Evolutionary conservation across 2,329 filamentous ascomycete species (phyloP), one percentile per base, ranked within the genome.

Genomic region (Rutstroemia sp.): DNA sequence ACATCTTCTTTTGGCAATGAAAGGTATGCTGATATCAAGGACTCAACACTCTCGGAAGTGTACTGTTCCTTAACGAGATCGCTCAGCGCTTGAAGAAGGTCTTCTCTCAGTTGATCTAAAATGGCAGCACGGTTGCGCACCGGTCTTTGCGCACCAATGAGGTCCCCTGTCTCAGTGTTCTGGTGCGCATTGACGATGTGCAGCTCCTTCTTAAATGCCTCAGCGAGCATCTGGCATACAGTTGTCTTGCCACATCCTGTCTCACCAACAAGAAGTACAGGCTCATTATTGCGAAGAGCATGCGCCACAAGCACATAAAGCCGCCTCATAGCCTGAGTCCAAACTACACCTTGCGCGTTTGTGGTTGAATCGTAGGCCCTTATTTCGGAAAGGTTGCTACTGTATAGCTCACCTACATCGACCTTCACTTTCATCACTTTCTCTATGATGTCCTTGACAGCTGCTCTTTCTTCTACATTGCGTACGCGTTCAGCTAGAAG

Each of bases 201-300:
- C 41, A 99, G 75, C 61, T 88, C 77, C 65, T 87, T 90, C 16
- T 78, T 76, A 60, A 90, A 79, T 4, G 89, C 87, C 66, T 95
- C 87, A 3, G 94, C 91, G 53, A 97, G 79, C 68, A 96, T 80
- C 70, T 99, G 94, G 63, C 90, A 95, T 6, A 99, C 88, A 2
- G 92, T 96, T 0, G 94, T 99, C 74, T 99, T 99, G 59, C 95
- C 94, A 67, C 92, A 97, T 5, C 94, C 94, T 18, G 94, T 99
- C 70, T 99, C 95, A 60, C 94, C 94, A 12, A 99, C 90, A 5
- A 99, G 78, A 19, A 99, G 78, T 3, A 99, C 90, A 0, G 94
- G 94, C 70, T 99, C 94, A 60, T 95, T 91, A 68, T 96, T 94
- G 25, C 82, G 81, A 58, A 99, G 76, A 1, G 94, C 94, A 65